phyloP scores from a whole-genome alignment of 208 protist genomes.

The Trypanosoma avium region DNA sequence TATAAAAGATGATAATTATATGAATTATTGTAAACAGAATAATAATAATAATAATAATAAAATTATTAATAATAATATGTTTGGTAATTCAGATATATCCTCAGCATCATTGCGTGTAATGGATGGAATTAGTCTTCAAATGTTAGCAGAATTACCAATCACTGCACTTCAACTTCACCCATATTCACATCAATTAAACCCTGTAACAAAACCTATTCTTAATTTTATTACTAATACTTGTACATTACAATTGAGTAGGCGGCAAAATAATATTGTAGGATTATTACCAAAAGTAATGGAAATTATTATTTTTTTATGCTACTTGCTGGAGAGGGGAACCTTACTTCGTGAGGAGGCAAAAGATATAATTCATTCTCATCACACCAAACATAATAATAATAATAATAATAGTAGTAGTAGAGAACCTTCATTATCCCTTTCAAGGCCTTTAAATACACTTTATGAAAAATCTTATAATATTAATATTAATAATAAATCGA shows the following conservation, averaged over 20 bases:
- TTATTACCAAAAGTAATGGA: slow-evolving; percentile 31
- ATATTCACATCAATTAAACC: slow-evolving; percentile 18
- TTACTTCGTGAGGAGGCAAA: neutral
- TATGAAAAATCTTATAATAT: too few relatives aligned
- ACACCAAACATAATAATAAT: neutral
- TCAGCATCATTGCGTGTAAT: slow-evolving; percentile 16
- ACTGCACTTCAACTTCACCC: slow-evolving; percentile 11
- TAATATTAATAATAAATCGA: neutral
- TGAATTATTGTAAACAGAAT: too few relatives aligned
- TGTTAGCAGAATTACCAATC: neutral
- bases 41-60: too few relatives aligned
- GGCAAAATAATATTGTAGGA: slow-evolving; percentile 21
- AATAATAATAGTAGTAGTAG: neutral
- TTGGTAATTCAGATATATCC: slow-evolving; percentile 2
- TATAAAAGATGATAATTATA: neutral
- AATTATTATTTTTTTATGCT: slow-evolving; percentile 25
- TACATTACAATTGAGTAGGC: slow-evolving; percentile 22
- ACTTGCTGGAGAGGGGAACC: slow-evolving; percentile 10
- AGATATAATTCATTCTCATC: neutral
- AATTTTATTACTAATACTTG: slow-evolving; percentile 12
- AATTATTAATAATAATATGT: too few relatives aligned
- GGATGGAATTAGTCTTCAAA: slow-evolving; percentile 14
- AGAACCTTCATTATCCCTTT: neutral
- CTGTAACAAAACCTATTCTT: slow-evolving; percentile 15
- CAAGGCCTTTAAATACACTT: too few relatives aligned